Conservation (phyloP, 345 rosid species). For the Rubroshorea leprosula region DNA sequence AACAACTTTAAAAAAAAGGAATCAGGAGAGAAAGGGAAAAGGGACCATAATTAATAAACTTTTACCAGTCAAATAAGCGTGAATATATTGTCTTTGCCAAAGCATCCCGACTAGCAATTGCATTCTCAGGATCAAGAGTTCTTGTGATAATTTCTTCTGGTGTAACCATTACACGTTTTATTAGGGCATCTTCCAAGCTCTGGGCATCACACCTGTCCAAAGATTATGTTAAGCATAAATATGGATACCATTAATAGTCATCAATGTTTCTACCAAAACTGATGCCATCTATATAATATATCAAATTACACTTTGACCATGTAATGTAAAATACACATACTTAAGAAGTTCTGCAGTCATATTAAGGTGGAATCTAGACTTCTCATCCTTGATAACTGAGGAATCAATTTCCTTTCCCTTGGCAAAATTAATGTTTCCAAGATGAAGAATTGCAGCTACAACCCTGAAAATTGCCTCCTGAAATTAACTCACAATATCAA, state of each 20-base stretch:
- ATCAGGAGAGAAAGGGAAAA: not conserved
- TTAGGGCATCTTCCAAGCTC: slow-evolving; percentile 61
- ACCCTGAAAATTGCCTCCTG: slow-evolving; percentile 73
- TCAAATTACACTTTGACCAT: not conserved
- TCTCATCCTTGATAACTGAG: slow-evolving; percentile 65
- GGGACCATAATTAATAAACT: slow-evolving; percentile 11
- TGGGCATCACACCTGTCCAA: slow-evolving; percentile 57
- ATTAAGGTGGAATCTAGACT: slow-evolving; percentile 49
- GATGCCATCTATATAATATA: not conserved
- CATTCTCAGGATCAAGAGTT: slow-evolving; percentile 54
- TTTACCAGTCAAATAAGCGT: slow-evolving; percentile 65
- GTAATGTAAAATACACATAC: slow-evolving; percentile 19
- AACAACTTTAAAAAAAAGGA: not conserved
- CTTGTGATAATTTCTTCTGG: slow-evolving; percentile 71
- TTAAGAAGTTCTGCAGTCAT: slow-evolving; percentile 64
- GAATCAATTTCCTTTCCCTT: slow-evolving; percentile 72
- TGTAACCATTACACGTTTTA: slow-evolving; percentile 76
- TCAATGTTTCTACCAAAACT: not conserved
- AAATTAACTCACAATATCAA: not conserved
- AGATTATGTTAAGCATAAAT: not conserved
- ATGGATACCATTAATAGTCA: not conserved
- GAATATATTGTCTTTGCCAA: slow-evolving; percentile 68
- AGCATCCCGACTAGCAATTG: slow-evolving; percentile 62
- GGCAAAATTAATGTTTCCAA: slow-evolving; percentile 59
- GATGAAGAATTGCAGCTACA: slow-evolving; percentile 71